Evolutionary conservation across 345 rosid species (phyloP).

Genomic region (Eucalyptus fibrosa): DNA sequence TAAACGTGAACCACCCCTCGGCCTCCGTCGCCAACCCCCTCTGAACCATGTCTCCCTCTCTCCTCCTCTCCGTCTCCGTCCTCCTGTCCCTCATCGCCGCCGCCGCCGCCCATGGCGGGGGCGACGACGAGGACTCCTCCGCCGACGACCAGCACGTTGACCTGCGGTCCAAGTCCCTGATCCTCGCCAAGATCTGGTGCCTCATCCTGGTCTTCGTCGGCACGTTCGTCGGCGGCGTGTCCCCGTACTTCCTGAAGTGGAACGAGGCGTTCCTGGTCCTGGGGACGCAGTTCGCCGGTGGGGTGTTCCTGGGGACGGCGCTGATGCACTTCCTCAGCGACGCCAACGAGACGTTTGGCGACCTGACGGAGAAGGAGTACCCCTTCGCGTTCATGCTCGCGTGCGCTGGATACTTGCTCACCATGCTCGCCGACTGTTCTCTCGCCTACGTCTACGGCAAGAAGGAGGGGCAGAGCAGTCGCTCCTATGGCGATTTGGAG

Average conservation of each 20-base stretch:
- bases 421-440: slow-evolving; percentile 63
- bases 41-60: slow-evolving; percentile 23
- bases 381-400: slow-evolving; percentile 91
- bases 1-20: not conserved
- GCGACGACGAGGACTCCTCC: slow-evolving; percentile 1
- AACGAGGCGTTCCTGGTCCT: slow-evolving; percentile 63
- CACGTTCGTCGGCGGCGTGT: slow-evolving; percentile 59
- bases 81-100: slow-evolving; percentile 25
- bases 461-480: not conserved
- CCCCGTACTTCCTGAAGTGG: slow-evolving; percentile 80
- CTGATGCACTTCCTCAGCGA: slow-evolving; percentile 85
- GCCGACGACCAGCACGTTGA: not conserved
- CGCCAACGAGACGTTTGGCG: slow-evolving; percentile 53
- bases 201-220: slow-evolving; percentile 45
- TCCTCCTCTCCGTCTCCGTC: slow-evolving; percentile 30
- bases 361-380: slow-evolving; percentile 38
- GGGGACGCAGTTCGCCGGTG: slow-evolving; percentile 89
- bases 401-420: slow-evolving; percentile 54
- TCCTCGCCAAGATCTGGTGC: slow-evolving; percentile 54
- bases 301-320: slow-evolving; percentile 81
- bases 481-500: slow-evolving; percentile 42
- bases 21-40: not conserved
- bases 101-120: slow-evolving; percentile 36
- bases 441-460: slow-evolving; percentile 36
- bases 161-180: slow-evolving; percentile 39